Evolutionary conservation across 2,329 filamentous ascomycete species (phyloP).

Genomic region (Curvularia verruculosa): DNA sequence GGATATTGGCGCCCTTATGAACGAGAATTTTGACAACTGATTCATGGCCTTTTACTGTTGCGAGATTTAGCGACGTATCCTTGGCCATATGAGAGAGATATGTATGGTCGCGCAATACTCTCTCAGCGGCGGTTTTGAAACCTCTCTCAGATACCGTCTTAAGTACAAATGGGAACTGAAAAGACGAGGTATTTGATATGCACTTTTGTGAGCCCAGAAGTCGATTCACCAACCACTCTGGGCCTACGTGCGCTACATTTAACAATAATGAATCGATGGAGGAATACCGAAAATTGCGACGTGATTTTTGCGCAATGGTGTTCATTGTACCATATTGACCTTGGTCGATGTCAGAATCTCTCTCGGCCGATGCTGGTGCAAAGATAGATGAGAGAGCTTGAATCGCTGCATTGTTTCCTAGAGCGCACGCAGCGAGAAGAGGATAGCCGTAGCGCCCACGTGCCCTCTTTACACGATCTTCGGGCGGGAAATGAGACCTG

Average conservation of each 20-base stretch:
- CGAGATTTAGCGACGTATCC: not conserved
- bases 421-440: not conserved
- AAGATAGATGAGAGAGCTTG: not conserved
- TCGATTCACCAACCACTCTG: not conserved
- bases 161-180: not conserved
- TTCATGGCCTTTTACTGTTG: not conserved
- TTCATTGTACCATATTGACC: too few species aligned
- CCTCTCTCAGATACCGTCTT: not conserved
- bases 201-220: not conserved
- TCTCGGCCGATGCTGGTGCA: not conserved
- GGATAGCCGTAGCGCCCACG: not conserved
- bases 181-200: too few species aligned
- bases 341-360: not conserved
- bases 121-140: too few species aligned
- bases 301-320: too few species aligned
- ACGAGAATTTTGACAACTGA: not conserved
- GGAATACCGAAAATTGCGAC: not conserved
- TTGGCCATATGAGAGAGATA: rapidly evolving
- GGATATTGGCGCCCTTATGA: not conserved
- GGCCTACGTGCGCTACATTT: not conserved
- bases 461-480: not conserved
- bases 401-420: not conserved
- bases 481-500: not conserved
- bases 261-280: not conserved
- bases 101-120: not conserved